Percentiles rank a stretch among this genome's conserved stretches.
These are phyloP conservation scores for Cenchrus fungigraminus DNA, from an alignment of 176 grass and related monocot species.

Conservation along the genomic window DNA sequence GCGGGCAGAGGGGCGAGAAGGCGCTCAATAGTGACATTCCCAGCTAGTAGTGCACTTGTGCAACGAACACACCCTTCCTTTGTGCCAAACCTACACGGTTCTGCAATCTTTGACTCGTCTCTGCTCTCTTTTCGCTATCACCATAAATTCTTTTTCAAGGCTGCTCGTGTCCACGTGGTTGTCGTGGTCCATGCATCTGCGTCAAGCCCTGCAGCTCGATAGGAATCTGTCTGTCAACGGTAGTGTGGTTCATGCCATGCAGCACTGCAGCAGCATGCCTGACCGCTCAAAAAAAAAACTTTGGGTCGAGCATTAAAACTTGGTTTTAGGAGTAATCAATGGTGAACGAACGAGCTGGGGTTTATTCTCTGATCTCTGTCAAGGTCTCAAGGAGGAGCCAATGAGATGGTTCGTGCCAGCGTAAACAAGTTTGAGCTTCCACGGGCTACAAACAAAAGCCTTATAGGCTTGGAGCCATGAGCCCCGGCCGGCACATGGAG, in stretches of 20 bases:
- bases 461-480: conserved; percentile 36
- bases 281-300: background rate
- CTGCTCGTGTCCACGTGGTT: background rate
- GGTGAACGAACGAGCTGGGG: background rate
- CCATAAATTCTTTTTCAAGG: background rate
- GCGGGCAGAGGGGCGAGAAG: background rate
- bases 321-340: background rate
- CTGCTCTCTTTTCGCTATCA: conserved; percentile 13
- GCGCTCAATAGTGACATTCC: background rate
- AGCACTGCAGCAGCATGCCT: background rate
- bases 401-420: background rate
- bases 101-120: background rate
- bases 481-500: conserved; percentile 43
- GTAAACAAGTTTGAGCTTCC: conserved; percentile 27
- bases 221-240: conserved; percentile 13
- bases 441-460: background rate
- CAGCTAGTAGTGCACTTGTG: background rate
- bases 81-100: conserved; percentile 16
- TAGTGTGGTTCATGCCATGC: background rate
- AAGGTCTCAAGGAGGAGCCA: background rate
- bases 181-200: conserved; percentile 39
- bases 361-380: too few relatives aligned
- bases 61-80: background rate
- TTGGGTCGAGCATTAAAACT: background rate
- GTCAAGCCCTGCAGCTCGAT: conserved; percentile 11